Conservation (phyloP, 768 basidiomycete species). For the Daedalea quercina region DNA sequence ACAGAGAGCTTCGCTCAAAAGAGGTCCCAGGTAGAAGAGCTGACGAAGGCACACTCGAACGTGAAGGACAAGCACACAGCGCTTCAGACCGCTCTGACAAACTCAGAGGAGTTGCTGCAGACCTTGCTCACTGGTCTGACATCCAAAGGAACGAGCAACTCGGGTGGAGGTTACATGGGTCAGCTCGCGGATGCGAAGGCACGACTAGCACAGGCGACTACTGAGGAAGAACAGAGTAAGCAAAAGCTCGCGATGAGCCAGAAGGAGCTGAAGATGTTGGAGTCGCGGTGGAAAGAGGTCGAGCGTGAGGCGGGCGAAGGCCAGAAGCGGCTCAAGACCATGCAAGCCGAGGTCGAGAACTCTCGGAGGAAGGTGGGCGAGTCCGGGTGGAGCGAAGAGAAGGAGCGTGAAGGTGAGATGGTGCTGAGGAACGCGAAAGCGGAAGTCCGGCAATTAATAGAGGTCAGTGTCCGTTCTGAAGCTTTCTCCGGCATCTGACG, state of each 20-base stretch:
- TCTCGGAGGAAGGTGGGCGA: slow-evolving; percentile 44
- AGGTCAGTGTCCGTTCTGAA: slow-evolving; percentile 38
- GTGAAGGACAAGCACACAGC: slow-evolving; percentile 66
- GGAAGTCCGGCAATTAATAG: slow-evolving; percentile 48
- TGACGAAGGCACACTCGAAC: slow-evolving; percentile 47
- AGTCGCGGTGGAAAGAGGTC: slow-evolving; percentile 74
- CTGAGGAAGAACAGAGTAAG: slow-evolving; percentile 81
- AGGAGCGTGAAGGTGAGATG: slow-evolving; percentile 53
- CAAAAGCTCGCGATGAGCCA: slow-evolving; percentile 70
- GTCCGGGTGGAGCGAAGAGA: slow-evolving; percentile 73
- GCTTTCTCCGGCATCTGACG: neutral
- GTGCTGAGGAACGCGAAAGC: slow-evolving; percentile 45
- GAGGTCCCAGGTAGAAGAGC: slow-evolving; percentile 46
- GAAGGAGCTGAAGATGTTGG: slow-evolving; percentile 72
- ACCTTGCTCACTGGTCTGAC: slow-evolving; percentile 90
- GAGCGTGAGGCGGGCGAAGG: slow-evolving; percentile 80
- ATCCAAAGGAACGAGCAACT: slow-evolving; percentile 53
- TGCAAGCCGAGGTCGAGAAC: slow-evolving; percentile 51
- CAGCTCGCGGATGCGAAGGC: slow-evolving; percentile 84
- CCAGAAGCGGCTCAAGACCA: slow-evolving; percentile 55
- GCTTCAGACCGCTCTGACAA: slow-evolving; percentile 53
- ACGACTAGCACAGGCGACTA: slow-evolving; percentile 64
- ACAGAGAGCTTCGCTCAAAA: slow-evolving; percentile 52
- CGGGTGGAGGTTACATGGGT: slow-evolving; percentile 92
- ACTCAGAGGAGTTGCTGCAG: slow-evolving; percentile 89